Evolutionary conservation across 148 eudicot species (phyloP), one percentile per base, ranked within the genome.

Genomic region (Rhododendron henanense): DNA sequence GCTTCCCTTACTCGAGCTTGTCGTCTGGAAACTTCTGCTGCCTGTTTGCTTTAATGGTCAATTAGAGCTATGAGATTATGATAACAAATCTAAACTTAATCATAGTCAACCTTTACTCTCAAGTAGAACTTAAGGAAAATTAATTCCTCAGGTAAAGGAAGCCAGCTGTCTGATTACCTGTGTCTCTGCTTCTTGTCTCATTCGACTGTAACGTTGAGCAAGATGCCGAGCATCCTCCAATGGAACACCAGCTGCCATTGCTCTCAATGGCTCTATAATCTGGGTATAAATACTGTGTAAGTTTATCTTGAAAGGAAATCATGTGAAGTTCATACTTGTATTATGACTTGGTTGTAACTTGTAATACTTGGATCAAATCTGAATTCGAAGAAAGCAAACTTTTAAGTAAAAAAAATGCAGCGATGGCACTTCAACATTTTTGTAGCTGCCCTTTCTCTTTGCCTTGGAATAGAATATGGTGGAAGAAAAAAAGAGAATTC

Each of bases 211-310:
- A 47, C 98, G 93, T 86, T 97, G 99, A 85, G 98, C 99, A 87
- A 97, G 99, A 88, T 97, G 99, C 31, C 99, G 97, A 85, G 99
- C 99, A 91, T 97, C 99, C 89, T 97, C 99, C 83, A 97, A 84
- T 79, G 99, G 99, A 84, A 94, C 89, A 79, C 98, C 99, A 39
- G 79, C 81, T 83, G 90, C 88, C 93, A 97, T 95, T 80, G 96
- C 94, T 89, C 96, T 92, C 84, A 97, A 87, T n/a, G 99, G 99
- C 91, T 97, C 99, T 88, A 95, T 88, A 55, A 97, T 88, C 99
- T 97, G 90, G 57, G 83, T 48, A 61, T 18, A 81, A 85, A 76
- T 31, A 10, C 16, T 14, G 39, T 71, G 41, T 31, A 31, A 33
- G 76, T 28, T 65, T 71, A 71, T 71, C 19, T 71, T 31, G 9